Conservation (phyloP, 495 filamentous ascomycete genomes). For the Neurospora sp. region DNA sequence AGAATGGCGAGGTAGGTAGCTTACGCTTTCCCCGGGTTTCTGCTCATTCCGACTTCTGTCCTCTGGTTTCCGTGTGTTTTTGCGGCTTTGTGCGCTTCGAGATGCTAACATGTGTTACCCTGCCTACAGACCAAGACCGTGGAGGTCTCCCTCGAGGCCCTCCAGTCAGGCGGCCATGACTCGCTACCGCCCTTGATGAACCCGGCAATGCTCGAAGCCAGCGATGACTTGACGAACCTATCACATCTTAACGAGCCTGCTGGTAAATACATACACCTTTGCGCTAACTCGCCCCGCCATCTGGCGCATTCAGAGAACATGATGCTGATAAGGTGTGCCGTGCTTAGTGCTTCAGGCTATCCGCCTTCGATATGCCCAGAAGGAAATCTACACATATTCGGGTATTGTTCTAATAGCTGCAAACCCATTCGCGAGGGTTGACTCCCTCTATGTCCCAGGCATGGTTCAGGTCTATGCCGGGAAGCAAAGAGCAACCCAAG, state of each 20-base stretch:
- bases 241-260: slow-evolving; percentile 98
- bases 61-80: not conserved
- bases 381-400: slow-evolving; percentile 99
- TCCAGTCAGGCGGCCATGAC: slow-evolving; percentile 58
- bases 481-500: slow-evolving; percentile 91
- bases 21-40: not conserved
- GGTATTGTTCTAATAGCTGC: slow-evolving; percentile 98
- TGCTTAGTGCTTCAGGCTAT: slow-evolving; percentile 86
- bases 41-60: not conserved
- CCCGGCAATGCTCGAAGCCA: slow-evolving; percentile 94
- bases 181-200: slow-evolving; percentile 94
- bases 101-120: slow-evolving; percentile 14
- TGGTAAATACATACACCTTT: slow-evolving; percentile 45
- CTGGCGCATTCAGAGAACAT: not conserved
- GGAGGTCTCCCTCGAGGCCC: slow-evolving; percentile 66
- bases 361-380: slow-evolving; percentile 92
- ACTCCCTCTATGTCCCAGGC: slow-evolving; percentile 95
- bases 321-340: slow-evolving; percentile 24
- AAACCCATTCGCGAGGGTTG: slow-evolving; percentile 95
- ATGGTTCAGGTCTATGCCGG: slow-evolving; percentile 99
- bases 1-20: slow-evolving; percentile 77
- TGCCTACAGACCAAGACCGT: slow-evolving; percentile 58
- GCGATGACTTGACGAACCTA: slow-evolving; percentile 94
- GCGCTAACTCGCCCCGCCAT: not conserved
- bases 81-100: not conserved